Base-by-base conservation (phyloP, 164 flowering plant genomes). In the Berberis thunbergii region DNA sequence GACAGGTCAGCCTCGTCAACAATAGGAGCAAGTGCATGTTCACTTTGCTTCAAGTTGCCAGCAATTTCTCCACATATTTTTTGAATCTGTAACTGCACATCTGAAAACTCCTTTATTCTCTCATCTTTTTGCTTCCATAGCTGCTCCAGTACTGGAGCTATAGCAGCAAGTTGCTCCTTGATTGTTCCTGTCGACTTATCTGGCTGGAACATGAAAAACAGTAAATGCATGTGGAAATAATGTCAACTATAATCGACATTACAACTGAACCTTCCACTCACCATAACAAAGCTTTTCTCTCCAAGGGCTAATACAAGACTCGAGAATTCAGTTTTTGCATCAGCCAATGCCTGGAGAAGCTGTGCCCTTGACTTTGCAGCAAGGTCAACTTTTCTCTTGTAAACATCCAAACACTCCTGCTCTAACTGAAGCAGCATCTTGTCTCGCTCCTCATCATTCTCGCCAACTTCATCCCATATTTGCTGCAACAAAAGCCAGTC, bases 381-480 rank as follows among this genome's bases (percentile, higher is more conserved):
- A 67, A 59, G 84, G 65, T 94, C 99, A 49, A 94, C 97, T 71
- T 91, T 94, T 75, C 87, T 86, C 77, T 79, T 91, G 76, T 94
- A 94, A 12, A 94, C 99, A 73, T 91, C 97, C 76, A 94, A 80
- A 75, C 99, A 94, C 60, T 94, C 99, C 62, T 83, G 91, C 75
- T 90, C 98, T 63, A 93, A 66, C 71, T 90, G 96, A 77, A 90
- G 89, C 61, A 94, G 86, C 96, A 91, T 85, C 69, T 80, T 89
- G 69, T 94, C 97, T 43, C 96, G 70, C 63, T 89, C 96, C 63
- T 80, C 96, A 68, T 94, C 96, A 67, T 69, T 84, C 74, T 89
- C 97, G 62, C 99, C 99, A 70, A 94, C 96, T 64, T 94, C 99
- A 77, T 91, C 92, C 99, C 99, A 94, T 60, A 94, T 91, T 83